phyloP scores from a whole-genome alignment of 2,329 filamentous ascomycete genomes.

The Colletotrichum kahawae region DNA sequence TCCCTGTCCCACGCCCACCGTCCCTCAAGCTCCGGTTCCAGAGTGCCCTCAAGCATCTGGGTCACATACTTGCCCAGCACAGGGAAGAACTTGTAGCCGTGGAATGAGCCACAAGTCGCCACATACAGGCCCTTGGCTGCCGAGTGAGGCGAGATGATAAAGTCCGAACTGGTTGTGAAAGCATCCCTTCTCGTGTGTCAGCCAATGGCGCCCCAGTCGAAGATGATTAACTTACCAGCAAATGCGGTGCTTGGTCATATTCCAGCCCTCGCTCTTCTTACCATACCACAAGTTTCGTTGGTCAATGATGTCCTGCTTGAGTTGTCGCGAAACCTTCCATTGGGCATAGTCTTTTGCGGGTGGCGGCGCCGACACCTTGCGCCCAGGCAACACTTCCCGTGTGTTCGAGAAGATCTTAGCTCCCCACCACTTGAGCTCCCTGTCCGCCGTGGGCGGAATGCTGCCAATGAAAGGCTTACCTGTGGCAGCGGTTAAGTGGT shows the following conservation, averaged over 20 bases:
- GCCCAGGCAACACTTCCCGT: slow-evolving; percentile 55
- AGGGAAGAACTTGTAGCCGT: slow-evolving; percentile 72
- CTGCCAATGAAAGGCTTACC: slow-evolving; percentile 60
- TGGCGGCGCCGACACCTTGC: slow-evolving; percentile 62
- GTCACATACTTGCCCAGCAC: slow-evolving; percentile 66
- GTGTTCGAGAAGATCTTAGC: slow-evolving; percentile 64
- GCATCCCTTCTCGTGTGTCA: slow-evolving; percentile 59
- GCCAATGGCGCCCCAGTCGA: neutral
- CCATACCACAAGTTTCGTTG: slow-evolving; percentile 66
- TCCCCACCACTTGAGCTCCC: slow-evolving; percentile 66
- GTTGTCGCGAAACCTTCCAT: slow-evolving; percentile 60
- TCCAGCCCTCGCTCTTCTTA: slow-evolving; percentile 57
- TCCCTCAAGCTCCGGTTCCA: slow-evolving; percentile 45
- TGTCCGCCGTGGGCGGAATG: slow-evolving; percentile 56
- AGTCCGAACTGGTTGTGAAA: slow-evolving; percentile 65
- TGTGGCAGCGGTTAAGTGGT: slow-evolving; percentile 31
- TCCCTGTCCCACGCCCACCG: slow-evolving; percentile 67
- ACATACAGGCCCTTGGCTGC: slow-evolving; percentile 60
- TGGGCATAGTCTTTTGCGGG: slow-evolving; percentile 62
- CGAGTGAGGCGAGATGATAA: slow-evolving; percentile 64
- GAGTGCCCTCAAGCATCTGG: slow-evolving; percentile 55
- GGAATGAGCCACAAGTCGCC: slow-evolving; percentile 69
- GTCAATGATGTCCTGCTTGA: slow-evolving; percentile 64
- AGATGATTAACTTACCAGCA: slow-evolving; percentile 61
- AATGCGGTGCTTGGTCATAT: slow-evolving; percentile 66